These are phyloP conservation scores for Glycine tomentella DNA, from an alignment of 306 rosid genomes.

Conservation along the genomic window DNA sequence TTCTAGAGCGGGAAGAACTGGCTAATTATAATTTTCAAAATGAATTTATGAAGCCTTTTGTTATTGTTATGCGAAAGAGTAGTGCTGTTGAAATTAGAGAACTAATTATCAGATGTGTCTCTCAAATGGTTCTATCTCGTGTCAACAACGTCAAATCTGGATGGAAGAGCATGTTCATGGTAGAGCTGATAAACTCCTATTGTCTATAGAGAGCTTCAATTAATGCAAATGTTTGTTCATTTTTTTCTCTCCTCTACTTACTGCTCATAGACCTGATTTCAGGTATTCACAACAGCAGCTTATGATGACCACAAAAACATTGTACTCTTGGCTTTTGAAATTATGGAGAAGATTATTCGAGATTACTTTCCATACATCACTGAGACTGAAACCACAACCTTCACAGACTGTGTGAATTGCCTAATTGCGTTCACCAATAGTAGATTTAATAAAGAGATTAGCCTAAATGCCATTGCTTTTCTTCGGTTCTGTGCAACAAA, in stretches of 20 bases:
- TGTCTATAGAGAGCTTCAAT: conserved; percentile 39
- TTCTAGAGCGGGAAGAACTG: conserved; percentile 97
- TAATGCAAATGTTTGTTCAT: conserved; percentile 35
- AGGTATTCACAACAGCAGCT: conserved; percentile 99
- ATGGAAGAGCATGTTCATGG: conserved; percentile 99
- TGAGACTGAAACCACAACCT: conserved; percentile 98
- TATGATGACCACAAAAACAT: conserved; percentile 98
- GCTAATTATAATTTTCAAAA: conserved; percentile 97
- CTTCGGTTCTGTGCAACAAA: conserved; percentile 96
- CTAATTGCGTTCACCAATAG: conserved; percentile 95
- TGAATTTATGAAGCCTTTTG: conserved; percentile 99
- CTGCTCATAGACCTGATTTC: conserved; percentile 57
- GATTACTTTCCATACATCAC: conserved; percentile 98
- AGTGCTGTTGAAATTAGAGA: conserved; percentile 97
- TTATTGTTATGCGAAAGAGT: conserved; percentile 96
- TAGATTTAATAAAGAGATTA: conserved; percentile 91
- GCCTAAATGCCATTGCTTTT: conserved; percentile 95
- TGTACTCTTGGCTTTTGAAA: conserved; percentile 96
- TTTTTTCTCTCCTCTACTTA: conserved; percentile 22
- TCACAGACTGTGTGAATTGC: conserved; percentile 98
- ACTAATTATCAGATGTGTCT: conserved; percentile 94
- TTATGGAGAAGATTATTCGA: conserved; percentile 93
- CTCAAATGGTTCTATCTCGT: conserved; percentile 97
- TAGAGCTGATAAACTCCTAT: conserved; percentile 55
- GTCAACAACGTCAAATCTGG: conserved; percentile 98